These are phyloP conservation scores for Saccharomycopsis capsularis DNA, from an alignment of 805 yeast genomes.

Conservation along the genomic window DNA sequence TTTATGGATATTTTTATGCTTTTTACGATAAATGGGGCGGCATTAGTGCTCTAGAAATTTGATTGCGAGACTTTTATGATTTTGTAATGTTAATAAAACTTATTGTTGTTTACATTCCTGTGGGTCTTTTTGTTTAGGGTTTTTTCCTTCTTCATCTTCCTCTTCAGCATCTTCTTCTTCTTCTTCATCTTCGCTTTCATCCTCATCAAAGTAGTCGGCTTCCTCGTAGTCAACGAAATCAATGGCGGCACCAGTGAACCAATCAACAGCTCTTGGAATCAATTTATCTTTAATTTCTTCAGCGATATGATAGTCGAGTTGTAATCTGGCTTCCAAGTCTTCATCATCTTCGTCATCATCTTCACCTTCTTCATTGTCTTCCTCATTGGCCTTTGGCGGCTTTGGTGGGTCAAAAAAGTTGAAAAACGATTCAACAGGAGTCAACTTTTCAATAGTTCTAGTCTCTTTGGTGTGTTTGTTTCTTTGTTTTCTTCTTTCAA, in stretches of 20 bases:
- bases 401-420: constrained; percentile 92
- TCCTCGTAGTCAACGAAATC: constrained; percentile 39
- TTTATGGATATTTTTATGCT: too few relatives aligned
- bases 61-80: too few relatives aligned
- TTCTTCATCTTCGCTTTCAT: constrained; percentile 55
- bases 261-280: constrained; percentile 93
- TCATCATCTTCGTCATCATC: constrained; percentile 59
- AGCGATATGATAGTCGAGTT: constrained; percentile 90
- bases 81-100: neutral
- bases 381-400: constrained; percentile 48
- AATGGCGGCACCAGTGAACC: constrained; percentile 97
- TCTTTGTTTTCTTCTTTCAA: constrained; percentile 95
- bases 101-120: constrained; percentile 65
- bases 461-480: constrained; percentile 95
- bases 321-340: constrained; percentile 77
- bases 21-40: too few relatives aligned
- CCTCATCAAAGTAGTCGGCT: constrained; percentile 47
- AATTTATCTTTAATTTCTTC: constrained; percentile 94
- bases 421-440: constrained; percentile 94
- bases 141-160: constrained; percentile 49
- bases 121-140: constrained; percentile 46
- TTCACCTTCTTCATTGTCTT: constrained; percentile 57
- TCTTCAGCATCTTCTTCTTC: constrained; percentile 60
- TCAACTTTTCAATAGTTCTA: constrained; percentile 86
- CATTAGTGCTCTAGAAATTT: too few relatives aligned